Conservation (phyloP, 176 grass and related monocot species). For the sorghum (Sorghum bicolor) region Sorghum_bicolor_NCBIv3 NC_012871.2:71150001-71150500, state of each 20-base stretch:
- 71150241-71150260: constrained; percentile 9
- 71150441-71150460: constrained; percentile 88
- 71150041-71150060: constrained; percentile 31
- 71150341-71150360: constrained; percentile 94
- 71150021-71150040: constrained; percentile 80
- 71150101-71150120: background rate
- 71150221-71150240: constrained; percentile 42
- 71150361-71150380: constrained; percentile 90
- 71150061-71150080: constrained; percentile 20
- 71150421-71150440: constrained; percentile 82
- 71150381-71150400: constrained; percentile 95
- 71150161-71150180: constrained; percentile 67
- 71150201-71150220: constrained; percentile 65
- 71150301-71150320: constrained; percentile 11
- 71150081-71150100: background rate
- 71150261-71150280: background rate
- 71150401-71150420: constrained; percentile 80
- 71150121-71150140: background rate
- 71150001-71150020: constrained; percentile 81
- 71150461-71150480: constrained; percentile 19
- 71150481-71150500: background rate
- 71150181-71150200: constrained; percentile 97
- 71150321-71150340: constrained; percentile 61
- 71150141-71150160: background rate
- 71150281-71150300: background rate